phyloP scores from a whole-genome alignment of 139 green algal species.

The Chlorella sorokiniana region DNA sequence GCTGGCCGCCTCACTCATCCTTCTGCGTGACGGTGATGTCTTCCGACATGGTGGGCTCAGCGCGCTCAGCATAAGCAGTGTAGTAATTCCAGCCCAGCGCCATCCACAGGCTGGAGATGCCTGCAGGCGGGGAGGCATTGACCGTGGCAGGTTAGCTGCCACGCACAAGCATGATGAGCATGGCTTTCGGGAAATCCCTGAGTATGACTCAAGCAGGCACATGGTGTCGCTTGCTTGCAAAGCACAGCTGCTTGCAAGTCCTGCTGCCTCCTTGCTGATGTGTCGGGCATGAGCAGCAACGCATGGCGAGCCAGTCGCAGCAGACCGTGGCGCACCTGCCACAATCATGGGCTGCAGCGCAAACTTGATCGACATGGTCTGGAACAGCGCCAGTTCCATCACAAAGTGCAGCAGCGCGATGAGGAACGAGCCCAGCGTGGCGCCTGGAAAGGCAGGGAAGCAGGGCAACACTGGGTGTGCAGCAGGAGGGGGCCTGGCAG shows the following conservation, averaged over 20 bases:
- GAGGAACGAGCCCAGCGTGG: conserved; percentile 80
- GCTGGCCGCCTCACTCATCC: conserved; percentile 28
- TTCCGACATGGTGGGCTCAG: conserved; percentile 58
- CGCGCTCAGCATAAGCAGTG: conserved; percentile 36
- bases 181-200: background rate
- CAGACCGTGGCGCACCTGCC: conserved; percentile 51
- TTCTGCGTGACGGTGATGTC: conserved; percentile 42
- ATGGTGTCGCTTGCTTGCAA: no score
- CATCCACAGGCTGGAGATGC: conserved; percentile 75
- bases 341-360: conserved; percentile 72
- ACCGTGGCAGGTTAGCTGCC: background rate
- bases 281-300: background rate
- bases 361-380: conserved; percentile 69
- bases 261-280: no score
- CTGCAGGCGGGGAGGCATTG: conserved; percentile 22
- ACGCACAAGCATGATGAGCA: background rate
- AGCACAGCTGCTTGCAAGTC: no score
- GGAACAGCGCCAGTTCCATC: conserved; percentile 72
- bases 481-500: background rate
- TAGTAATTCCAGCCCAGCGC: conserved; percentile 78
- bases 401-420: conserved; percentile 78
- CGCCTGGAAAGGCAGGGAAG: conserved; percentile 48
- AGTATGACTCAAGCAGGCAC: no score
- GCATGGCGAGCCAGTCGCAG: background rate
- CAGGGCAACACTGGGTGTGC: no score